Evolutionary conservation across 139 green algal species (phyloP).

Genomic region (Diplosphaera chodatii): DNA sequence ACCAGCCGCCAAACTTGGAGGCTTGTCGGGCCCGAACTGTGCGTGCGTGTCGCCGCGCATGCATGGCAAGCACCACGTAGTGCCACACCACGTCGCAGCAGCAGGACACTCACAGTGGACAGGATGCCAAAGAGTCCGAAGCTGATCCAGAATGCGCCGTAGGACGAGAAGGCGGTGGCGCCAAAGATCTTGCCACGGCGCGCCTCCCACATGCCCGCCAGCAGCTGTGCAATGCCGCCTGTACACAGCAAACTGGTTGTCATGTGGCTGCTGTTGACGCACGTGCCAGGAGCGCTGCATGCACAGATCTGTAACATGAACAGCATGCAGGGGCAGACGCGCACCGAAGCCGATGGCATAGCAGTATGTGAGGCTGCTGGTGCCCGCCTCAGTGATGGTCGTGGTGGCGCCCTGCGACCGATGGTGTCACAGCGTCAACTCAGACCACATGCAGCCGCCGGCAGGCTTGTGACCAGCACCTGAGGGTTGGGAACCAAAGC

Average conservation of each 20-base stretch:
- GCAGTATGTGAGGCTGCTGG: conserved; percentile 8
- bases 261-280: too few relatives aligned
- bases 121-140: conserved; percentile 21
- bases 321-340: too few relatives aligned
- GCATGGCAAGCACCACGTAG: background rate
- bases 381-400: conserved; percentile 15
- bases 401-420: conserved; percentile 19
- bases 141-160: conserved; percentile 39
- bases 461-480: too few relatives aligned
- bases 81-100: background rate
- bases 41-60: too few relatives aligned
- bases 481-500: too few relatives aligned
- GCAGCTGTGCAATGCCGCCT: conserved; percentile 53
- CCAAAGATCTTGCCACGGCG: conserved; percentile 59
- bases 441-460: too few relatives aligned
- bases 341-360: conserved; percentile 53
- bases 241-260: too few relatives aligned
- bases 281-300: too few relatives aligned
- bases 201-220: conserved; percentile 64
- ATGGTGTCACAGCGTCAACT: too few relatives aligned
- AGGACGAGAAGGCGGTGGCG: conserved; percentile 54
- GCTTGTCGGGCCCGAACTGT: too few relatives aligned
- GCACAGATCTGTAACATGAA: too few relatives aligned
- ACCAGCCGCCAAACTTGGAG: too few relatives aligned
- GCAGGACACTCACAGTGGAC: background rate